These are phyloP conservation scores for sorghum (Sorghum bicolor) DNA, from an alignment of 176 grass and related monocot species.

Conservation along the genomic window Sorghum_bicolor_NCBIv3 NC_012871.2:67264001-67264500, in stretches of 20 bases:
- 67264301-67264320: neutral
- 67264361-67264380: neutral
- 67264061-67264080: no score
- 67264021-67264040: no score
- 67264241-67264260: neutral
- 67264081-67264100: no score
- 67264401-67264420: no score
- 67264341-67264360: neutral
- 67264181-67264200: neutral
- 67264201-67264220: neutral
- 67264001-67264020: no score
- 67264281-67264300: neutral
- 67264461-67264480: neutral
- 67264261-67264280: neutral
- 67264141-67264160: neutral
- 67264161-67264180: neutral
- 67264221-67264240: neutral
- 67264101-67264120: no score
- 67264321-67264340: neutral
- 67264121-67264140: neutral
- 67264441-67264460: no score
- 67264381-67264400: no score
- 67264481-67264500: no score
- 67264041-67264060: no score
- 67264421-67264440: no score